These are phyloP conservation scores for Albifimbria verrucaria DNA, from an alignment of 2,329 filamentous ascomycete genomes.

Conservation along the genomic window DNA sequence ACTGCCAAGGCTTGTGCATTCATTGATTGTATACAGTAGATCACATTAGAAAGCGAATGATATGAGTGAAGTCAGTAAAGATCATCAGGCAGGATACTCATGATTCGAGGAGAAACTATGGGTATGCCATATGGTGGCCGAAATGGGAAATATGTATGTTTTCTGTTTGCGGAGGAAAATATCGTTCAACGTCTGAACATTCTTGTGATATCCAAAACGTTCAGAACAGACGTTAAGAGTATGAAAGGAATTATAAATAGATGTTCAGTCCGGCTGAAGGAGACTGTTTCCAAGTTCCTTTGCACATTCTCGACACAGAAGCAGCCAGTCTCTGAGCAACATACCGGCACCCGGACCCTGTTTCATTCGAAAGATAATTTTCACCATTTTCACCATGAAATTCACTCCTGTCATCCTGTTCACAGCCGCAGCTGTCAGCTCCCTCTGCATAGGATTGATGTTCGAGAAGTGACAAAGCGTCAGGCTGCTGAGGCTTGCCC, in stretches of 20 bases:
- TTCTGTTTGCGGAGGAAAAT: neutral
- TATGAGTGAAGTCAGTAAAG: neutral
- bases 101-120: slow-evolving; percentile 1
- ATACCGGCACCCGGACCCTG: no score
- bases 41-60: neutral
- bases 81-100: neutral
- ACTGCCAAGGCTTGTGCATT: neutral
- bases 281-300: neutral
- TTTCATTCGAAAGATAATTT: no score
- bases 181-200: neutral
- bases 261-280: neutral
- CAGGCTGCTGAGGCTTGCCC: slow-evolving; percentile 44
- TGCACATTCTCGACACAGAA: neutral
- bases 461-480: slow-evolving; percentile 27
- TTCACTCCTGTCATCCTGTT: neutral
- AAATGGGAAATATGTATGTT: neutral
- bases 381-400: slow-evolving; percentile 1
- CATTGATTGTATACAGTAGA: neutral
- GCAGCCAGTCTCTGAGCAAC: neutral
- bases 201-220: neutral
- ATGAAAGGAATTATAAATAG: neutral
- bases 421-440: neutral
- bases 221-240: neutral
- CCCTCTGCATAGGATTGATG: neutral
- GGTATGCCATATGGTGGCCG: neutral